A percentile compares a stretch with the other conserved stretches of the same genome.
Conservation (phyloP, 2,329 filamentous ascomycete species). For the Eutypella sp. region DNA sequence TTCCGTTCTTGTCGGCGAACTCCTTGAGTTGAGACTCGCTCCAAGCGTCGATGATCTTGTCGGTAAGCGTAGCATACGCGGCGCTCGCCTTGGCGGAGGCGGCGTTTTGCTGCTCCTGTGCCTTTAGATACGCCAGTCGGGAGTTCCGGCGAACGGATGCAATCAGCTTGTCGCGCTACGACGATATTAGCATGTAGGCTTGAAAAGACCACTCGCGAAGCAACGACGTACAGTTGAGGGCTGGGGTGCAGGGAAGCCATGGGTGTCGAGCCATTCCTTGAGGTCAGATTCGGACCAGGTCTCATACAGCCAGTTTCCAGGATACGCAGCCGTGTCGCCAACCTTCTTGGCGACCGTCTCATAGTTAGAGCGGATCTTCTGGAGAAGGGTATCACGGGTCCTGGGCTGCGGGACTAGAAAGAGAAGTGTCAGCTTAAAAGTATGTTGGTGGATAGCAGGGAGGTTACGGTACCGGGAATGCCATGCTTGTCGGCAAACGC, state of each 20-base stretch:
- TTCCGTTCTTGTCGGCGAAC: conserved; percentile 85
- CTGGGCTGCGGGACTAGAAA: conserved; percentile 71
- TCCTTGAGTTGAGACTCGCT: conserved; percentile 84
- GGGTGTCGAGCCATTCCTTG: conserved; percentile 87
- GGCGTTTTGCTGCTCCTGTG: conserved; percentile 55
- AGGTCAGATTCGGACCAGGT: conserved; percentile 90
- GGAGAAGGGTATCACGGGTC: conserved; percentile 75
- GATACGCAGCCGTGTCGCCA: conserved; percentile 78
- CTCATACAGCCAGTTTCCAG: conserved; percentile 90
- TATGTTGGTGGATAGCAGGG: neutral
- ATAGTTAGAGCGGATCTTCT: conserved; percentile 75
- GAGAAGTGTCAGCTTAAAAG: neutral
- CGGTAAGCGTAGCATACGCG: conserved; percentile 70
- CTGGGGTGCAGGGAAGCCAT: conserved; percentile 82
- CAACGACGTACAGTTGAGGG: conserved; percentile 53
- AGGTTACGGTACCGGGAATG: conserved; percentile 56
- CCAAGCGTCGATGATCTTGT: conserved; percentile 86
- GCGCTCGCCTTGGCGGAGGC: conserved; percentile 61
- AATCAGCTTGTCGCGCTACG: conserved; percentile 75
- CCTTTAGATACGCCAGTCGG: conserved; percentile 67
- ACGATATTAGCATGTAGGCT: conserved; percentile 11
- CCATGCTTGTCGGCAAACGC: conserved; percentile 83
- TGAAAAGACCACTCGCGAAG: neutral
- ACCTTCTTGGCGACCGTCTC: conserved; percentile 67
- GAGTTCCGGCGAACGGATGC: conserved; percentile 88